Base-by-base conservation (phyloP, 768 basidiomycete genomes). In the Saitozyma sp. region DNA sequence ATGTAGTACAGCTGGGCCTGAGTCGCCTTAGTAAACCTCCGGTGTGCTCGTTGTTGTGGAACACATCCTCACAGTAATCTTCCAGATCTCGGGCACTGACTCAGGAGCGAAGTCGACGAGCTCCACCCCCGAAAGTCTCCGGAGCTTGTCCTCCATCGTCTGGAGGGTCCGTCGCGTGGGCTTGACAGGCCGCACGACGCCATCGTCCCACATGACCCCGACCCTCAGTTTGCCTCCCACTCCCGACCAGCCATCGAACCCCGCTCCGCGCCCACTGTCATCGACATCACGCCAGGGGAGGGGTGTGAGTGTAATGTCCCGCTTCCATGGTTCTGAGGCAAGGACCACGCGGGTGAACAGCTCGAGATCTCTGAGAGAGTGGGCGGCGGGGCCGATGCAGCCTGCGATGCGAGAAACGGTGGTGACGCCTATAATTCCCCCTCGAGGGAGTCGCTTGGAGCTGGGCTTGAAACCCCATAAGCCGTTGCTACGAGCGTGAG, bases 81-180 rank as follows among this genome's bases (percentile, higher is more conserved):
- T 50, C 67, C 67, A 68, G 45, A 37, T 43, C 48, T 61, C 63
- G 1, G 38, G 17, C 16, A 45, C 11, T 9, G 20, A 14, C 19
- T 40, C 53, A 10, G 52, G 56, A 19, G n/a, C 16, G 13, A 38
- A 57, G n/a, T 64, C 57, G 6, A 64, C 59, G 11, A 59, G 11
- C 29, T 63, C 62, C 38, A 60, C 46, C 8, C 39, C 46, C 68
- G 86, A 82, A 46, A 9, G 50, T 50, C 14, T 59, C 29, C 29
- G 29, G n/a, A 70, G 38, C 42, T 60, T 60, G 5, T 61, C 46
- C 6, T 61, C 58, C 8, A 49, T 42, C 9, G 20, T 79, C 68
- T 86, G 82, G 48, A 92, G 73, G 13, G 68, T 70, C 38, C 64
- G 58, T 20, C 64, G 54, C 20, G 68, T 60, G 6, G 70, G 70